Conservation (phyloP, 805 yeast genomes). For the Clavispora carvajalis region DNA sequence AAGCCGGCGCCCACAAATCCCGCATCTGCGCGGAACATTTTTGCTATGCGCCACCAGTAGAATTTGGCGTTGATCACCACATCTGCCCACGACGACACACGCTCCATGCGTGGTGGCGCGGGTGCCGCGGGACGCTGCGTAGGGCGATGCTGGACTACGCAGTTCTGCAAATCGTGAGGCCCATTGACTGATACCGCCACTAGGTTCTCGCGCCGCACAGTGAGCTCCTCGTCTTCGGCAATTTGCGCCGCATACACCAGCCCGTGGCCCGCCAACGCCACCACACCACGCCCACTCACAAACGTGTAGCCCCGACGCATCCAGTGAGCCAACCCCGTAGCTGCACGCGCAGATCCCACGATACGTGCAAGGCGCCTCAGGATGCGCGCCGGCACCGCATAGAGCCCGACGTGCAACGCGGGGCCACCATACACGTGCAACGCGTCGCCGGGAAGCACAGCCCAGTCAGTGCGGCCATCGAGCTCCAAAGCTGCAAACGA, state of each 20-base stretch:
- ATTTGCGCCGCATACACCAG: constrained; percentile 45
- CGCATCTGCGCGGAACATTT: constrained; percentile 2
- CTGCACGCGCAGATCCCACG: constrained; percentile 17
- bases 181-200: constrained; percentile 50
- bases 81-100: constrained; percentile 7
- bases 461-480: constrained; percentile 65
- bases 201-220: constrained; percentile 42
- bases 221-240: constrained; percentile 41
- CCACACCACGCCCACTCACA: constrained; percentile 54
- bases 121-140: too few species aligned
- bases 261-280: constrained; percentile 52
- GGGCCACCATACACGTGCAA: constrained; percentile 51
- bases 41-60: constrained; percentile 10
- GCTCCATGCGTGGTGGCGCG: constrained; percentile 11
- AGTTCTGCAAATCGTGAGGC: constrained; percentile 38
- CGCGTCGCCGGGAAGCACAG: constrained; percentile 42
- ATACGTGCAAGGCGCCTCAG: constrained; percentile 27
- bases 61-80: constrained; percentile 6
- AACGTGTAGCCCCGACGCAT: constrained; percentile 39
- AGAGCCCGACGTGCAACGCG: constrained; percentile 38
- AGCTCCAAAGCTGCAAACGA: constrained; percentile 42
- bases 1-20: constrained; percentile 31
- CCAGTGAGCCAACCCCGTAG: constrained; percentile 39
- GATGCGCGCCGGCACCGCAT: constrained; percentile 34
- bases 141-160: constrained; percentile 28